Evolutionary conservation across 768 basidiomycete genomes (phyloP), one percentile per base, ranked within the genome.

Genomic region (Boletus fagicola): DNA sequence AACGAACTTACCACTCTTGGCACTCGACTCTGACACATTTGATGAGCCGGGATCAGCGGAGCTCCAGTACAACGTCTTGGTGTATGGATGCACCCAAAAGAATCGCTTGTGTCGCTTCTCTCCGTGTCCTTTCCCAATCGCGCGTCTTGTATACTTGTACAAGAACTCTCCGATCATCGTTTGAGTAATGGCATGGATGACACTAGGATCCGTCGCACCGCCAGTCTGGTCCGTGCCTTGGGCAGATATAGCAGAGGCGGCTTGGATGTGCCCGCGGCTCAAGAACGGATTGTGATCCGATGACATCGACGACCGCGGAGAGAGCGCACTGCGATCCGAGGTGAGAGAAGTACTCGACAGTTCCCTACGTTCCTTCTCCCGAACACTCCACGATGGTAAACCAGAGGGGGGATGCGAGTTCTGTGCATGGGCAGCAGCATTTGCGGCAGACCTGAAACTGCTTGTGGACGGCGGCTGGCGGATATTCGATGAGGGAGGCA

Each of bases 51-150:
- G 97, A 75, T 98, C 96, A 11, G 87, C 85, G 18, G 91, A 88
- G 67, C 92, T 93, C 97, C 97, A 99, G 73, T 98, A 98, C 57
- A 99, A 67, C 5, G 94, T 98, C 78, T 92, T 93, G 40, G 95
- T 98, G 71, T 98, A 99, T 20, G 97, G 97, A 74, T 98, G 96
- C n/a, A 99, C 87, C 97, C 97, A 99, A 82, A 98, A 97, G 85
- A 94, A 99, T 38, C 97, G 81, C 72, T 85, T 87, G 74, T 99
- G 97, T 51, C 95, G 78, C 70, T 84, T 87, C 71, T 93, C 89
- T 22, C 92, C 92, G 69, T 94, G 83, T 13, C 93, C 94, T 73
- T 91, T 95, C 24, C 94, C 93, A 66, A 98, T 84, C 18, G 90
- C 76, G 56, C 85, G 83, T 51, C 96, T 82, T 10, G 96, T 98